phyloP scores from a whole-genome alignment of 495 filamentous ascomycete species.

The Neurospora intermedia region DNA sequence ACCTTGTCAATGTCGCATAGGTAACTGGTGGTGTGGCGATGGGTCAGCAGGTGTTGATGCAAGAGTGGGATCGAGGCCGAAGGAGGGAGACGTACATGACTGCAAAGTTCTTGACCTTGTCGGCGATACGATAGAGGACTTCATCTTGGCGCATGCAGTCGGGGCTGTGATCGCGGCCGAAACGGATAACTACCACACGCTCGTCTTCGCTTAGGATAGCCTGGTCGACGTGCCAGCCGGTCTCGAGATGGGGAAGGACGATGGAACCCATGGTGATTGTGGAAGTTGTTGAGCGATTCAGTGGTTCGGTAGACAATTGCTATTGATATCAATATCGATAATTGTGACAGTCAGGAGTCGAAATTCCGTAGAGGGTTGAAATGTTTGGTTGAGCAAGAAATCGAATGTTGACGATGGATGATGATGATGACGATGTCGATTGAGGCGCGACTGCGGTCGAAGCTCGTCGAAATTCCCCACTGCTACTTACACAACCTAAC shows the following conservation, averaged over 20 bases:
- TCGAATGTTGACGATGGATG: not conserved
- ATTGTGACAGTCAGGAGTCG: not conserved
- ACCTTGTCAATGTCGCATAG: conserved; percentile 95
- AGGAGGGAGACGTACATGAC: conserved; percentile 43
- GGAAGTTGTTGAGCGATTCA: not conserved
- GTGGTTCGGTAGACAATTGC: not conserved
- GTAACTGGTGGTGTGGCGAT: conserved; percentile 34
- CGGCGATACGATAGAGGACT: conserved; percentile 82
- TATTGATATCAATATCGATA: not conserved
- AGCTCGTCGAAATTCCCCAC: not conserved
- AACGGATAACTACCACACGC: conserved; percentile 89
- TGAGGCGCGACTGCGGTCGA: not conserved
- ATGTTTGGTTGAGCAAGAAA: not conserved
- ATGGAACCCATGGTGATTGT: conserved; percentile 65
- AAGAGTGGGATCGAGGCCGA: not conserved
- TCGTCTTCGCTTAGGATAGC: conserved; percentile 66
- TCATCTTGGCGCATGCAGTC: conserved; percentile 90
- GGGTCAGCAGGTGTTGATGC: not conserved
- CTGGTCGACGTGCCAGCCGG: conserved; percentile 95
- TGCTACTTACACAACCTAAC: not conserved
- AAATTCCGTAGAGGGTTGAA: not conserved
- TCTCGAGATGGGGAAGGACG: conserved; percentile 82
- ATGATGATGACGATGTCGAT: not conserved
- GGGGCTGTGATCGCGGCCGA: conserved; percentile 70
- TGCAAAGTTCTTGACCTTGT: conserved; percentile 80